A percentile compares a stretch with the other conserved stretches of the same genome.
phyloP scores from a whole-genome alignment of 345 rosid species.

The Capsella bursapastoris region DNA sequence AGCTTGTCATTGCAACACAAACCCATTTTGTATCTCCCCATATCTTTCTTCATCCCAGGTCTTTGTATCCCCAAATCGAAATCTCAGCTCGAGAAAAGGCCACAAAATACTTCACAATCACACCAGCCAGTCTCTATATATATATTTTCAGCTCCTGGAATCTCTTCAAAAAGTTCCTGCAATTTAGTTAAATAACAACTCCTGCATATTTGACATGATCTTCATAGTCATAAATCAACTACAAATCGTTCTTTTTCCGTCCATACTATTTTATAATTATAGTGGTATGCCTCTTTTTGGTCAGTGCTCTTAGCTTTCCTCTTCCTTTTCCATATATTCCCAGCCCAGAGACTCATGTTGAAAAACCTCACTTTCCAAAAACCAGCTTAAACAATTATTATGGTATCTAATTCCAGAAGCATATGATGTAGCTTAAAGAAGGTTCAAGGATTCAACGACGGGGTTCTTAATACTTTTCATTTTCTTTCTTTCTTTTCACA shows the following conservation, averaged over 20 bases:
- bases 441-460: constrained; percentile 35
- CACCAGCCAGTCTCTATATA: constrained; percentile 31
- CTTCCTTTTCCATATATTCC: constrained; percentile 41
- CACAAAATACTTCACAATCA: constrained; percentile 26
- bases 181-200: constrained; percentile 26
- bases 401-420: constrained; percentile 46
- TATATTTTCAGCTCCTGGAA: constrained; percentile 13
- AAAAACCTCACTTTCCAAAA: constrained; percentile 30
- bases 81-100: background rate
- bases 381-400: constrained; percentile 42
- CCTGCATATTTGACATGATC: constrained; percentile 37
- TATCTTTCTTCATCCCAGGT: constrained; percentile 43
- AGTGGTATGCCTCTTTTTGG: constrained; percentile 29
- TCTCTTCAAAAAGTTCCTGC: constrained; percentile 34
- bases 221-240: constrained; percentile 36
- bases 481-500: constrained; percentile 35
- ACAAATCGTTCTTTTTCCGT: constrained; percentile 22
- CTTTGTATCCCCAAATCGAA: constrained; percentile 19
- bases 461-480: constrained; percentile 36
- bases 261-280: constrained; percentile 28
- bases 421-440: constrained; percentile 34
- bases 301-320: constrained; percentile 39
- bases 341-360: constrained; percentile 36
- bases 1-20: constrained; percentile 67
- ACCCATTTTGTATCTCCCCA: constrained; percentile 47